Evolutionary conservation across 441 rosid species (phyloP), one percentile per base, ranked within the genome.

Genomic region (Adansonia gregorii): DNA sequence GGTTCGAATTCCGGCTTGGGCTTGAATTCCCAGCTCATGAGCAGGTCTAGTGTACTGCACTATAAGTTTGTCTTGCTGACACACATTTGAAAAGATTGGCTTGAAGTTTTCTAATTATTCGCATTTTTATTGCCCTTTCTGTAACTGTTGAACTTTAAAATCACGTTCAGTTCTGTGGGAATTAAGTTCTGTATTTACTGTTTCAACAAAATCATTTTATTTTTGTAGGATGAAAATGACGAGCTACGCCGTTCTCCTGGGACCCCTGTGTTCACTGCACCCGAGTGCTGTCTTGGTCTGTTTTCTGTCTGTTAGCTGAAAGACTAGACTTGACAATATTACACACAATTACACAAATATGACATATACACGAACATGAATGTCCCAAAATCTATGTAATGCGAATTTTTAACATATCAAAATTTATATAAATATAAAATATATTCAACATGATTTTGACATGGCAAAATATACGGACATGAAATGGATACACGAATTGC

Each of bases 181-280:
- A 71, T 11, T 14, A 73, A 19, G 20, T 8, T 55, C 6, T 54
- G 2, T 10, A 19, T 6, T 17, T 46, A 43, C 2, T 24, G 43
- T 48, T 43, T 51, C 12, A 61, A 31, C 31, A 46, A 27, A 75
- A 48, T 64, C 58, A 27, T 67, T 76, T 66, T 51, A 54, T 14
- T 77, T 69, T 10, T 76, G 80, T 86, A 94, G 99, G 94, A 91
- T 86, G 94, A 90, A 76, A 88, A 91, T 82, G 99, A 95, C 84
- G 94, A 90, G 80, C 98, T 95, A 68, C 94, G 97, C 39, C 87
- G 99, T 19, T 92, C 99, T 77, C 99, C 99, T 11, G 98, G 99
- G 67, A 95, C 99, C 67, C 99, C 99, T 64, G 99, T 95, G 81
- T 95, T 92, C 87, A 95, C 99, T 73, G 99, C 99, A 66, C 99